Conservation (phyloP, 345 rosid genomes). For the Eucalyptus cloeziana region DNA sequence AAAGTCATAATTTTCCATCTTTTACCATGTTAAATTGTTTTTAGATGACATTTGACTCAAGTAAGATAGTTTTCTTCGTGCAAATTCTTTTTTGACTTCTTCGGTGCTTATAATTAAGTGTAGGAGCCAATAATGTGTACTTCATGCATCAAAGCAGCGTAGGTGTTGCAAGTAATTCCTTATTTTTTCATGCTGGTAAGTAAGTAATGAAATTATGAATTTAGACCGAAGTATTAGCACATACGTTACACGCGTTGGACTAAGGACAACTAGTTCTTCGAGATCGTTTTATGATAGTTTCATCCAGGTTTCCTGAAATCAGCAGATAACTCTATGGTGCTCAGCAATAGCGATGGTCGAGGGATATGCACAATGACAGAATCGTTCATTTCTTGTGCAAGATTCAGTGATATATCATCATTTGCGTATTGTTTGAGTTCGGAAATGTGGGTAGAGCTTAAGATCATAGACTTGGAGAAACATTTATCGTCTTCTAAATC, state of each 20-base stretch:
- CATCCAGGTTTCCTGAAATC: not conserved
- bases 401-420: not conserved
- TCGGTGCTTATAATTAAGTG: not conserved
- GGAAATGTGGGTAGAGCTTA: not conserved
- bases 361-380: not conserved
- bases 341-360: not conserved
- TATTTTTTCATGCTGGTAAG: not conserved
- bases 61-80: not conserved
- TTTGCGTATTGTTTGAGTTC: not conserved
- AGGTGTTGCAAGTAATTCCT: not conserved
- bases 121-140: not conserved
- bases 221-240: not conserved
- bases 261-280: not conserved
- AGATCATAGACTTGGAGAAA: not conserved
- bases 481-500: not conserved
- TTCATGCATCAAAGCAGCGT: not conserved
- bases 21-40: not conserved
- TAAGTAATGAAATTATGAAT: not conserved
- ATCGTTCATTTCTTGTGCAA: not conserved
- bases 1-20: not conserved
- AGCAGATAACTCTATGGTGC: not conserved
- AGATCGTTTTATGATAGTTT: not conserved
- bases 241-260: not conserved
- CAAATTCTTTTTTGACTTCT: not conserved
- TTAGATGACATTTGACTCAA: not conserved